Evolutionary conservation across 352 stramenopile genomes (phyloP), one percentile per base, ranked within the genome.

Genomic region (Phytophthora cactorum): DNA sequence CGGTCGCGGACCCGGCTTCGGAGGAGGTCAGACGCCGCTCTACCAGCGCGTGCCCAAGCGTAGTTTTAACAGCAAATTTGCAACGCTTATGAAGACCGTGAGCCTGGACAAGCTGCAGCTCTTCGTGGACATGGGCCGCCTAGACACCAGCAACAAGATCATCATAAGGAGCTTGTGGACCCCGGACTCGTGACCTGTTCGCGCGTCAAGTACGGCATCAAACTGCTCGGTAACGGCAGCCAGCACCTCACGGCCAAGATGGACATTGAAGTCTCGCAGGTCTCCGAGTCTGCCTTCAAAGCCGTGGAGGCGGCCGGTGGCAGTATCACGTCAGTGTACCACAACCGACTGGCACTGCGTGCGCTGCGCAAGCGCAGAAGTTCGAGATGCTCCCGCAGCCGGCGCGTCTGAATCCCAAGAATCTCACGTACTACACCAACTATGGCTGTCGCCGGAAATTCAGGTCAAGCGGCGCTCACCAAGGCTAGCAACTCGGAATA

Each of bases 21-120:
- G 99, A 71, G 98, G 98, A 59, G 98, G 98, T 5, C 98, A 99
- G 81, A 99, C 98, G 51, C 97, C 97, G 44, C 78, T 99, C 22
- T 22, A 22, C 22, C 22, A 22, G 22, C 22, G 22, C 22, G 22
- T 22, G 22, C 22, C 22, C 22, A 22, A 22, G 22, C 22, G 22
- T 22, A 22, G 22, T 22, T 22, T 22, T 22, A 22, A 22, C 22
- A 22, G 22, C 22, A 22, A 22, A 0, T 22, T 22, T 22, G 22
- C 22, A 0, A 22, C 22, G 22, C 22, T 0, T 9, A 97, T 99
- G 84, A 83, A 98, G 64, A 78, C 81, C 0, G 47, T 99, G 12
- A 99, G 98, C 84, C 45, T 99, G 12, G 91, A 95, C 58, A 95
- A 89, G 36, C 68, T 99, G 45, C 93, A 99, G 81, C 84, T 98